Evolutionary conservation across 2,329 filamentous ascomycete genomes (phyloP).

Genomic region (Cephalotrichum gorgonifer): DNA sequence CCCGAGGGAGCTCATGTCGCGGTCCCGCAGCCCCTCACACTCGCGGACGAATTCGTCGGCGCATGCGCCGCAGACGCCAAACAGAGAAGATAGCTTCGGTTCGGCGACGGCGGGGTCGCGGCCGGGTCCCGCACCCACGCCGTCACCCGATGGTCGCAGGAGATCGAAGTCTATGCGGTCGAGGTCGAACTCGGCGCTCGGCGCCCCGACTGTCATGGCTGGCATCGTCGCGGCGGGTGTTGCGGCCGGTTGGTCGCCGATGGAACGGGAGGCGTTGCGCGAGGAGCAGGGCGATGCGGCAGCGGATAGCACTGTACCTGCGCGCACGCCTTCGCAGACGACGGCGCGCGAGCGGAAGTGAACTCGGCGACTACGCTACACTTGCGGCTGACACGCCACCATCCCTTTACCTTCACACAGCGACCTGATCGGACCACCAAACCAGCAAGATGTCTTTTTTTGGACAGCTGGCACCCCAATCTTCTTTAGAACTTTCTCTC

Average conservation of each 20-base stretch:
- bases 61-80: conserved; percentile 49
- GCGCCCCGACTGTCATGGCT: conserved; percentile 71
- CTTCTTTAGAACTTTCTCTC: not conserved
- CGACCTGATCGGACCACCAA: too few relatives aligned
- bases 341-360: not conserved
- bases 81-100: conserved; percentile 40
- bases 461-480: too few relatives aligned
- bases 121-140: conserved; percentile 29
- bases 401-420: too few relatives aligned
- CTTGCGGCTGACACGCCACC: too few relatives aligned
- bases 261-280: conserved; percentile 31
- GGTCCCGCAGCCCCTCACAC: conserved; percentile 52
- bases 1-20: conserved; percentile 58
- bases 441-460: too few relatives aligned
- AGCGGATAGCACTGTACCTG: not conserved
- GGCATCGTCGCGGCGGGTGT: conserved; percentile 70
- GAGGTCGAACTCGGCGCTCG: conserved; percentile 60
- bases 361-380: too few relatives aligned
- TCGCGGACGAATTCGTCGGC: conserved; percentile 54
- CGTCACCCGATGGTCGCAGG: conserved; percentile 49
- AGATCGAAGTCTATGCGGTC: conserved; percentile 59
- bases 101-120: conserved; percentile 36
- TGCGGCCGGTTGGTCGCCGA: conserved; percentile 66
- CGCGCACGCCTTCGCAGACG: not conserved
- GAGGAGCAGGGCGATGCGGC: not conserved